A percentile compares a stretch with the other conserved stretches of the same genome.
Conservation (phyloP, 177 flowering plant genomes). For the Vitis hybrid region DNA sequence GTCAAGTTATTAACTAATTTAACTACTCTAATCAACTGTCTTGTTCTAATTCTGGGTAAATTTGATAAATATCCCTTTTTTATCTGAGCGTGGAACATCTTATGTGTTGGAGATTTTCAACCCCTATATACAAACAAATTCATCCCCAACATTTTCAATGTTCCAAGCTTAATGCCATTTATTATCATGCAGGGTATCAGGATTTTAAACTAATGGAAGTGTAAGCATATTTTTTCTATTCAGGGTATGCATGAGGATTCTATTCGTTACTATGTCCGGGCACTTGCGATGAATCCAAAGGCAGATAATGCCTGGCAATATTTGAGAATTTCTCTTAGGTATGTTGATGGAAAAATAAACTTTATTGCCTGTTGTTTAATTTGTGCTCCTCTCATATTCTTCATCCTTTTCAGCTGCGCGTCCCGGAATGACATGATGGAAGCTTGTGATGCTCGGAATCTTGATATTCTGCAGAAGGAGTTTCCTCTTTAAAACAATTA, state of each 20-base stretch:
- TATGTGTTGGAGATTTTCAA: no score
- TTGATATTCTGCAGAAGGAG: slow-evolving; percentile 84
- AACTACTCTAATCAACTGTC: no score
- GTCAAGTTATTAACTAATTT: no score
- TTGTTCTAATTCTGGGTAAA: no score
- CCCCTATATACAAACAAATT: no score
- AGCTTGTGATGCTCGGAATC: slow-evolving; percentile 88
- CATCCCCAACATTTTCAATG: no score
- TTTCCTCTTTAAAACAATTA: slow-evolving; percentile 56
- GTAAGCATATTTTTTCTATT: not conserved
- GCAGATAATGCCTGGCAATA: slow-evolving; percentile 99
- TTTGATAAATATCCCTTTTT: no score
- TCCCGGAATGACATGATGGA: slow-evolving; percentile 84
- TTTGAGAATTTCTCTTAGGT: slow-evolving; percentile 92
- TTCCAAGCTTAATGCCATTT: not conserved
- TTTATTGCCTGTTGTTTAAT: not conserved
- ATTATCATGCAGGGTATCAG: not conserved
- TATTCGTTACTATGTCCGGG: slow-evolving; percentile 85
- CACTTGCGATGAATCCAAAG: slow-evolving; percentile 93
- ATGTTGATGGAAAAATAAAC: not conserved
- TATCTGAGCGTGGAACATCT: no score
- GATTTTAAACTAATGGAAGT: not conserved
- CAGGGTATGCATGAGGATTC: slow-evolving; percentile 93
- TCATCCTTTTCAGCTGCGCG: slow-evolving; percentile 61
- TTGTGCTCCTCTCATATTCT: not conserved